Evolutionary conservation across 2,329 filamentous ascomycete genomes (phyloP).

Genomic region (Podosphaera fusca): DNA sequence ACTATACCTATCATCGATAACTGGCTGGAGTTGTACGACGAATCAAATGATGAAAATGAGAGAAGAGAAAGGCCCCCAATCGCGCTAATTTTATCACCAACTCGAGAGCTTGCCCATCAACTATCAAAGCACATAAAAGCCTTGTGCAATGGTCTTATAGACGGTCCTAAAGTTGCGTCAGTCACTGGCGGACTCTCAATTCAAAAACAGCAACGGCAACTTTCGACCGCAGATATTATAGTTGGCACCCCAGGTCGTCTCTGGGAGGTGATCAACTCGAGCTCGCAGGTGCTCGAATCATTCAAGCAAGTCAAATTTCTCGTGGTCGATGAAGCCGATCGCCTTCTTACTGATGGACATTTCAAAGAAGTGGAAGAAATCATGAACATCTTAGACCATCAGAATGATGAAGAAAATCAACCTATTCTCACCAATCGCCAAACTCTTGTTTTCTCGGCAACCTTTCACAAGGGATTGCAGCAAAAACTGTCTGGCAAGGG

Average conservation of each 20-base stretch:
- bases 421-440: constrained; percentile 34
- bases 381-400: constrained; percentile 51
- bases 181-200: constrained; percentile 81
- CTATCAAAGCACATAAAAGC: constrained; percentile 60
- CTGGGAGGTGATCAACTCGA: constrained; percentile 78
- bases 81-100: constrained; percentile 72
- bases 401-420: constrained; percentile 26
- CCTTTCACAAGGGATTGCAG: constrained; percentile 77
- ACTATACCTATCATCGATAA: constrained; percentile 78
- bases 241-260: constrained; percentile 77
- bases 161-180: constrained; percentile 53
- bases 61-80: constrained; percentile 28
- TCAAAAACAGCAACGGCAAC: constrained; percentile 77
- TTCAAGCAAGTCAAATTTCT: constrained; percentile 60
- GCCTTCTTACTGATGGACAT: constrained; percentile 73
- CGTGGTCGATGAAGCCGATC: constrained; percentile 84
- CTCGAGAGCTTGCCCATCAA: constrained; percentile 82
- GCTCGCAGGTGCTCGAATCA: constrained; percentile 40
- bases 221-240: constrained; percentile 74
- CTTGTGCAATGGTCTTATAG: constrained; percentile 38
- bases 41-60: constrained; percentile 19
- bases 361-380: constrained; percentile 91
- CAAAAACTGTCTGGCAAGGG: constrained; percentile 66
- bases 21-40: constrained; percentile 35
- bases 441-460: constrained; percentile 89